A percentile compares a stretch with the other conserved stretches of the same genome.
Conservation (phyloP, 2,329 filamentous ascomycete genomes). For the Stagonosporopsis cucurbitacearum region DNA sequence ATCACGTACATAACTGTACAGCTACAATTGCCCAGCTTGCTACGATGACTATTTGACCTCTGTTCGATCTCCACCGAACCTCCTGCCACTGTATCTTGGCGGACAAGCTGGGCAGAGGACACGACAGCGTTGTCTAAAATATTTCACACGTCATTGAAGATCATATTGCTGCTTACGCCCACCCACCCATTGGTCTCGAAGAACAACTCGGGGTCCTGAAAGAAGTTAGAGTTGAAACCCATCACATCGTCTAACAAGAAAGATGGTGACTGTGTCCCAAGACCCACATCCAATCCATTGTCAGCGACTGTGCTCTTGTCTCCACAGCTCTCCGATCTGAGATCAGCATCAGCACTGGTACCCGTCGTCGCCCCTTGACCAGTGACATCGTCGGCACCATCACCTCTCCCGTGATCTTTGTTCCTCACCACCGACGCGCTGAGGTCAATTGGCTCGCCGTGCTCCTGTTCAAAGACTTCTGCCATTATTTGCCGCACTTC, state of each 20-base stretch:
- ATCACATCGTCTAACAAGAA: not conserved
- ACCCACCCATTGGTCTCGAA: not conserved
- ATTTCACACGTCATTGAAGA: not conserved
- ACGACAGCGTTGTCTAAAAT: no score
- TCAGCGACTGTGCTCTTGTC: no score
- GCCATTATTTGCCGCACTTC: slow-evolving; percentile 24
- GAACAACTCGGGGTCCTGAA: slow-evolving; percentile 15
- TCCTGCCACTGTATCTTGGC: no score
- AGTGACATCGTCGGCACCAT: slow-evolving; percentile 7
- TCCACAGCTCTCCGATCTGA: not conserved
- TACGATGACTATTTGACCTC: no score
- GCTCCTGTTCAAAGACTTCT: slow-evolving; percentile 27
- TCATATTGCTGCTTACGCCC: not conserved
- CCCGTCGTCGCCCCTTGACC: not conserved
- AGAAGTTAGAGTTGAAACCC: not conserved
- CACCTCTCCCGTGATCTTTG: slow-evolving; percentile 22
- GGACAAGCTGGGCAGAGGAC: no score
- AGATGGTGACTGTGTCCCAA: not conserved
- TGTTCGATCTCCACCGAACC: no score
- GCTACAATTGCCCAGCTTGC: no score
- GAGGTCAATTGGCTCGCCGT: slow-evolving; percentile 32
- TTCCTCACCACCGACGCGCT: not conserved
- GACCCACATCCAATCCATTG: not conserved
- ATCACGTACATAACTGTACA: no score
- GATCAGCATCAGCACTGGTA: not conserved